Percentiles rank a stretch among this genome's conserved stretches.
These are phyloP conservation scores for Pseudogymnoascus sp. DNA, from an alignment of 2,329 filamentous ascomycete species.

Conservation along the genomic window DNA sequence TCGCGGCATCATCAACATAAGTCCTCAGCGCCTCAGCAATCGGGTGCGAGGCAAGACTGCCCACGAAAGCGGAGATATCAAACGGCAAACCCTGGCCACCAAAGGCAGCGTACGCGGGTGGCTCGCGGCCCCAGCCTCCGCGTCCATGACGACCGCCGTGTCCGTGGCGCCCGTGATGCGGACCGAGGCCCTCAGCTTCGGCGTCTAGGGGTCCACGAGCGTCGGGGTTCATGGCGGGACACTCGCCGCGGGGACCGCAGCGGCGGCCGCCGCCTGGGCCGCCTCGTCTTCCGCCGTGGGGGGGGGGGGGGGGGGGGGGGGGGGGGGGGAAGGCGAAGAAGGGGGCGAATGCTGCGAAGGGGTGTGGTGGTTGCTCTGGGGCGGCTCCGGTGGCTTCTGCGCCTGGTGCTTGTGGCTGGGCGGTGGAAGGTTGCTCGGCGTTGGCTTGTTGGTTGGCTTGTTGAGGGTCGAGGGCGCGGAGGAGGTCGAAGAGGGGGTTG, in stretches of 20 bases:
- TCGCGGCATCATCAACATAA: slow-evolving; percentile 21
- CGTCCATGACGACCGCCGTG: slow-evolving; percentile 6
- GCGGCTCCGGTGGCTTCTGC: background rate
- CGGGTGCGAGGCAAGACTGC: slow-evolving; percentile 22
- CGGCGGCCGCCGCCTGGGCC: background rate
- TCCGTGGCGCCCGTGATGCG: background rate
- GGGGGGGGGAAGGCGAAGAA: background rate
- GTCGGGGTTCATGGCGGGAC: no score
- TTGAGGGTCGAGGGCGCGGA: background rate
- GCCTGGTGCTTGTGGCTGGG: background rate
- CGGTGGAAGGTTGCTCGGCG: background rate
- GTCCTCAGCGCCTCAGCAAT: slow-evolving; percentile 24
- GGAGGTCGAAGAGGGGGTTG: background rate
- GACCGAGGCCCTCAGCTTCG: background rate
- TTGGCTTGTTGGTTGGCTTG: background rate
- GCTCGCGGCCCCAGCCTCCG: slow-evolving; percentile 11
- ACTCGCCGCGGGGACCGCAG: background rate
- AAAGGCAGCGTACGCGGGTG: slow-evolving; percentile 19
- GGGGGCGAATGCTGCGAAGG: background rate
- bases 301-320: no score
- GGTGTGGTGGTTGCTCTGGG: background rate
- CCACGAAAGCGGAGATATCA: slow-evolving; percentile 23
- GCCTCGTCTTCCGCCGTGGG: background rate
- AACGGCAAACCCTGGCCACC: slow-evolving; percentile 18
- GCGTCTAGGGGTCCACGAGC: background rate